A percentile compares a stretch with the other conserved stretches of the same genome.
These are phyloP conservation scores for Cercospora zeina DNA, from an alignment of 2,329 filamentous ascomycete species.

Conservation along the genomic window DNA sequence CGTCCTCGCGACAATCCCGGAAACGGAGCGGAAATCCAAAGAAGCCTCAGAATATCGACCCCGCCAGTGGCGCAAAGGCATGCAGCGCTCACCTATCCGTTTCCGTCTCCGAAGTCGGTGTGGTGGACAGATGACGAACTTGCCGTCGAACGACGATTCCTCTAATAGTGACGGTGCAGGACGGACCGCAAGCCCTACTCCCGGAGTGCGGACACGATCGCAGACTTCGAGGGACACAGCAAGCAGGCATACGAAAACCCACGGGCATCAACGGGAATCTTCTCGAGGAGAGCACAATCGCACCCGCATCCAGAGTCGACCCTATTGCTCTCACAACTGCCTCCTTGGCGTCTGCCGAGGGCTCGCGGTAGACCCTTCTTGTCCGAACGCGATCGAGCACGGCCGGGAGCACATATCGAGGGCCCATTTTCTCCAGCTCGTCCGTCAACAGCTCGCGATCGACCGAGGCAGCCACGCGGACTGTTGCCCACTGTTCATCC, in stretches of 20 bases:
- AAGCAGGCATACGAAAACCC: background rate
- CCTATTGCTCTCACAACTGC: background rate
- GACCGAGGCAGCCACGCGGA: background rate
- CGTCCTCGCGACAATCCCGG: constrained; percentile 2
- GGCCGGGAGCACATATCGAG: background rate
- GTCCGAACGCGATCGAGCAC: background rate
- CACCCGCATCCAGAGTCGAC: background rate
- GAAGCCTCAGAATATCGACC: constrained; percentile 6
- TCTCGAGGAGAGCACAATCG: background rate
- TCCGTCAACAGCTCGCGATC: background rate
- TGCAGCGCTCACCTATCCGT: background rate
- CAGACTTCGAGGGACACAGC: too few species aligned
- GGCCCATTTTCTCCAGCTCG: background rate
- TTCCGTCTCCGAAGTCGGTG: constrained; percentile 9
- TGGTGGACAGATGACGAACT: background rate
- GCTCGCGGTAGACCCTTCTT: background rate
- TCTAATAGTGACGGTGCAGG: background rate
- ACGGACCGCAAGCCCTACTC: background rate
- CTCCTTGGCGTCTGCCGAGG: background rate
- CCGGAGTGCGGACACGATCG: background rate
- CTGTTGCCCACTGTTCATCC: background rate
- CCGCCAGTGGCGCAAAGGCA: background rate
- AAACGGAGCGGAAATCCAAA: constrained; percentile 7
- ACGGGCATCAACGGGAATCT: background rate
- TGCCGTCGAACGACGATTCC: background rate